Base-by-base conservation (phyloP, 495 filamentous ascomycete species). In the Rostrohypoxylon terebratum region DNA sequence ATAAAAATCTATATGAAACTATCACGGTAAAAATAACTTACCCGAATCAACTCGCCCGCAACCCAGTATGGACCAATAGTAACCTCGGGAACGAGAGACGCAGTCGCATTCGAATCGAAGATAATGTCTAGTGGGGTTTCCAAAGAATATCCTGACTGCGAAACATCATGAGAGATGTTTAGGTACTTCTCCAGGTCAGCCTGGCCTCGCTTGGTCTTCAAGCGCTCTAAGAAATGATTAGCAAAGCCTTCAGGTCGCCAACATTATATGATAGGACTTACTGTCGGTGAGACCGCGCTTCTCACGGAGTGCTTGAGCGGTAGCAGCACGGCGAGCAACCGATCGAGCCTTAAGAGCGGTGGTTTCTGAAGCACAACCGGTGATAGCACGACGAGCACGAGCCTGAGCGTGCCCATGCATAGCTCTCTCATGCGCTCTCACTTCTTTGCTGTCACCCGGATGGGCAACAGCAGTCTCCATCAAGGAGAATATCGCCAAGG, bases 271-370 rank as follows among this genome's bases (percentile, higher is more conserved):
- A 59, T 5, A 5, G 28, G n/a, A 68, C 83, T 74, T 76, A 87
- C 84, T 79, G 6, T 82, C 62, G 38, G 75, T 73, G 34, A 88
- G 80, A 14, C 82, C 83, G 51, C 86, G 85, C 73, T 85, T 83
- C 55, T 84, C 58, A 50, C 87, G 84, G 28, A 88, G 79, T 6
- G 77, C 72, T 50, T 80, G 75, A 18, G 83, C 84, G 4, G 77
- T 51, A 20, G 79, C 73, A 18, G 74, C 76, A 51, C 81, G 79
- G 8, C 80, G 81, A 53, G 80, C 73, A 21, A 72, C 68, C 13
- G 82, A 77, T 31, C 80, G 79, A 57, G 74, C 73, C 54, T 77
- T 70, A 6, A 83, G 66, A 42, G 73, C 73, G n/a, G 76, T 73
- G 3, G 73, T 59, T 28, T 69, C 74, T 25, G 59, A 58, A 25